phyloP scores from a whole-genome alignment of 2,329 filamentous ascomycete species.

The Fusarium kyushuense region DNA sequence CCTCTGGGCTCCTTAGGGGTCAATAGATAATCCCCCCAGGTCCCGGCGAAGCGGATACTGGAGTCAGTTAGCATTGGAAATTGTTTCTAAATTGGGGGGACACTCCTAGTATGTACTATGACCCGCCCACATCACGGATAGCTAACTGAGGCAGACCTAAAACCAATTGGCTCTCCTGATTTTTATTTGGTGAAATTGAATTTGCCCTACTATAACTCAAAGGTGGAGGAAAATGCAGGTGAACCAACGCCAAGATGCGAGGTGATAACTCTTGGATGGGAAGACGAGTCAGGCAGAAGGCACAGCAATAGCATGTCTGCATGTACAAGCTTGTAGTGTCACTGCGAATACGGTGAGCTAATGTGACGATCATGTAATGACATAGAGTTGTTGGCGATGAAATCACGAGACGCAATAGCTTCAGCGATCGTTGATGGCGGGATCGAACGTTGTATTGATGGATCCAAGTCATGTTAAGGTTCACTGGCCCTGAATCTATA shows the following conservation, averaged over 20 bases:
- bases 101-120: slow-evolving; percentile 13
- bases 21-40: background rate
- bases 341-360: background rate
- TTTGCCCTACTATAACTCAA: background rate
- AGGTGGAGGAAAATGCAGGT: background rate
- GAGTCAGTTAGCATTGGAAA: slow-evolving; percentile 1
- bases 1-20: background rate
- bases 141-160: slow-evolving; percentile 11
- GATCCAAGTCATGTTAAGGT: slow-evolving; percentile 5
- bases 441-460: background rate
- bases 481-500: slow-evolving; percentile 1
- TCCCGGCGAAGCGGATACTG: background rate
- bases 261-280: slow-evolving; percentile 7
- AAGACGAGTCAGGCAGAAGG: slow-evolving; percentile 19
- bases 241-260: slow-evolving; percentile 22
- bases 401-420: background rate
- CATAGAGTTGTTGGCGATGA: background rate
- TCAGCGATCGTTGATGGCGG: background rate
- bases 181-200: slow-evolving; percentile 36
- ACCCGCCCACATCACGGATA: slow-evolving; percentile 32
- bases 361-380: background rate
- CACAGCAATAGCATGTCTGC: background rate
- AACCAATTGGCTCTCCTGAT: slow-evolving; percentile 40
- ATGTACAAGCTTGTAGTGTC: background rate
- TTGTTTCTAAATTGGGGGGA: slow-evolving; percentile 5